Conservation (phyloP, 164 flowering plant genomes). For the Amborella trichopoda region DNA sequence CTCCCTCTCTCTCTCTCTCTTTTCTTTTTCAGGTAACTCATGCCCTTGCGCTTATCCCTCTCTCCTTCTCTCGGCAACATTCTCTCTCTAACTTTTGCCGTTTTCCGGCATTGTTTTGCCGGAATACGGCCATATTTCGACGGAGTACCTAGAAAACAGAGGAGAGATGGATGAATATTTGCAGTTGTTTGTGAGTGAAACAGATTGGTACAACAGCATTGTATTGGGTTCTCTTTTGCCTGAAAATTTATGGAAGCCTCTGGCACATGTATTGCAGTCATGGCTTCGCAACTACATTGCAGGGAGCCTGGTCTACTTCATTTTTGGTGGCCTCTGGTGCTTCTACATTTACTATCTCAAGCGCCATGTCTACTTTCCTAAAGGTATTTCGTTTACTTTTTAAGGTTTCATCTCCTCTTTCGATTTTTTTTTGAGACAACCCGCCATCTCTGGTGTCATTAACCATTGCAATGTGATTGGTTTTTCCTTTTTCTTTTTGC, state of each 20-base stretch:
- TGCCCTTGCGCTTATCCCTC: not conserved
- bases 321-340: constrained; percentile 76
- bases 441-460: no score
- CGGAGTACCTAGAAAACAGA: not conserved
- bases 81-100: not conserved
- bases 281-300: constrained; percentile 80
- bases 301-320: constrained; percentile 42
- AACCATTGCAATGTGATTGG: no score
- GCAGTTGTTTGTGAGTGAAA: constrained; percentile 42
- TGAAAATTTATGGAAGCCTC: constrained; percentile 26
- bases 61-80: not conserved
- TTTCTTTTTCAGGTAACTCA: not conserved
- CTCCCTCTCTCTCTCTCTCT: not conserved
- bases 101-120: not conserved
- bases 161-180: constrained; percentile 23
- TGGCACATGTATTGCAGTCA: constrained; percentile 50
- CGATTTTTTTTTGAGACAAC: not conserved
- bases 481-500: no score
- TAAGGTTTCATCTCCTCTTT: not conserved
- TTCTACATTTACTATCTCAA: constrained; percentile 70
- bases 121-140: constrained; percentile 2
- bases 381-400: constrained; percentile 35
- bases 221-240: constrained; percentile 52
- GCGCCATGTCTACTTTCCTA: constrained; percentile 60
- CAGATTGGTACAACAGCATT: constrained; percentile 48